Evolutionary conservation across 208 protist genomes (phyloP).

Genomic region (Leishmania lainsoni): DNA sequence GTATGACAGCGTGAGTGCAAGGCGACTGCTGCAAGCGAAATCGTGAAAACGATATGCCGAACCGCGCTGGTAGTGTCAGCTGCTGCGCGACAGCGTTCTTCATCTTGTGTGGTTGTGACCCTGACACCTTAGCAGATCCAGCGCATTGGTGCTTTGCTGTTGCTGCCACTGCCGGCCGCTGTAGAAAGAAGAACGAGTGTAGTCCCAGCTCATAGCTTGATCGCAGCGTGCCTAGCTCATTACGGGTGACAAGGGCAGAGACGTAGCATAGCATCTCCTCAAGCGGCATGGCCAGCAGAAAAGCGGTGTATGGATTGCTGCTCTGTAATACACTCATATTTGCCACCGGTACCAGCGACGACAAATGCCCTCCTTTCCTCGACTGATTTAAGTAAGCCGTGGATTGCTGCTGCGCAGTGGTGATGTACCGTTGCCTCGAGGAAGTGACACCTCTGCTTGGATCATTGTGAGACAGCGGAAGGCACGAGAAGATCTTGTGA

Average conservation of each 20-base stretch:
- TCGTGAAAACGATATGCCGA: conserved; percentile 24
- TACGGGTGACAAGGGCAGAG: conserved; percentile 26
- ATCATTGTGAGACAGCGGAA: conserved; percentile 9
- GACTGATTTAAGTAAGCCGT: conserved; percentile 6
- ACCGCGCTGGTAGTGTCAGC: conserved; percentile 1
- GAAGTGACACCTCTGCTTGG: neutral
- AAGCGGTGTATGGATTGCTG: neutral
- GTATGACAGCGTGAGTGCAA: conserved; percentile 14
- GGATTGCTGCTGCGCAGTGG: conserved; percentile 7
- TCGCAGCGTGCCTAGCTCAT: conserved; percentile 30
- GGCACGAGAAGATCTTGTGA: conserved; percentile 24
- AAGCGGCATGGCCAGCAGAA: conserved; percentile 21
- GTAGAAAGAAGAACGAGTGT: conserved; percentile 39
- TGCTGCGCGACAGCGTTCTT: neutral
- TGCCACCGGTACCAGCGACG: neutral
- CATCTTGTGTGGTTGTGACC: neutral
- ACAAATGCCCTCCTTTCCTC: no score
- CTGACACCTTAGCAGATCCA: neutral
- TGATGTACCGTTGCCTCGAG: conserved; percentile 14
- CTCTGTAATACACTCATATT: neutral
- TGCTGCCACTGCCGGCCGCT: neutral
- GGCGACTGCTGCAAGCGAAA: conserved; percentile 27
- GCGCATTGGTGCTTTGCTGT: neutral
- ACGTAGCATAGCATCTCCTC: conserved; percentile 30
- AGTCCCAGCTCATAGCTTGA: conserved; percentile 17